These are phyloP conservation scores for Boletus insuetus DNA, from an alignment of 768 basidiomycete genomes.

Conservation along the genomic window DNA sequence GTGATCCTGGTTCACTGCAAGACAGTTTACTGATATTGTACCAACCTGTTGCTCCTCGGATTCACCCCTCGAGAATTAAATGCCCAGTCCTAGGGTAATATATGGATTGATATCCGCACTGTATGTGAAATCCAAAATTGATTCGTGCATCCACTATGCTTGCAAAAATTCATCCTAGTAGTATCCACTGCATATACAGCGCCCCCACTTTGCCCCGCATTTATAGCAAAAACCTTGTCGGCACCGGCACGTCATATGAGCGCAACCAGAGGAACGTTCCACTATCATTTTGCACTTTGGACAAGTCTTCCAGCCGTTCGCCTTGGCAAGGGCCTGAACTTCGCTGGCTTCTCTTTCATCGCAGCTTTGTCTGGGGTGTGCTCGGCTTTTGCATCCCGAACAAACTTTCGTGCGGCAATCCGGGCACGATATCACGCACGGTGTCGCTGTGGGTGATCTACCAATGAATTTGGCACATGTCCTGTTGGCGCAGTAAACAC, in stretches of 20 bases:
- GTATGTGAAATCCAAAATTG: not conserved
- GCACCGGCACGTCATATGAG: conserved; percentile 59
- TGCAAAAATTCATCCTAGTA: not conserved
- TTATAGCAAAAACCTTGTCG: conserved; percentile 19
- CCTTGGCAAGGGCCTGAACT: conserved; percentile 45
- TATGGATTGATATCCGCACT: not conserved
- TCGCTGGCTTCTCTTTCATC: conserved; percentile 39
- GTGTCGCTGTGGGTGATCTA: conserved; percentile 25
- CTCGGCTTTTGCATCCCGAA: conserved; percentile 43
- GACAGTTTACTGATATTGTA: not conserved
- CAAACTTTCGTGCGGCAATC: conserved; percentile 44
- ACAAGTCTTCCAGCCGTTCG: conserved; percentile 58
- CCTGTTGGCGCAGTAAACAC: conserved; percentile 48
- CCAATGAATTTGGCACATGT: conserved; percentile 56
- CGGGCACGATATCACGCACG: conserved; percentile 33
- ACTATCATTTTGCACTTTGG: conserved; percentile 55
- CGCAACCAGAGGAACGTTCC: conserved; percentile 53
- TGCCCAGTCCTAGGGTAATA: not conserved
- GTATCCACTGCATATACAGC: not conserved
- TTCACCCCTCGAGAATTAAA: too few relatives aligned
- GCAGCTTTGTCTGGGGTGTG: conserved; percentile 43
- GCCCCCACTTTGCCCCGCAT: conserved; percentile 14
- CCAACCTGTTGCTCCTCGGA: not conserved
- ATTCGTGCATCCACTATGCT: not conserved
- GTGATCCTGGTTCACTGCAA: not conserved